Evolutionary conservation across 306 rosid species (phyloP).

Genomic region (apple (Malus domestica)): DNA sequence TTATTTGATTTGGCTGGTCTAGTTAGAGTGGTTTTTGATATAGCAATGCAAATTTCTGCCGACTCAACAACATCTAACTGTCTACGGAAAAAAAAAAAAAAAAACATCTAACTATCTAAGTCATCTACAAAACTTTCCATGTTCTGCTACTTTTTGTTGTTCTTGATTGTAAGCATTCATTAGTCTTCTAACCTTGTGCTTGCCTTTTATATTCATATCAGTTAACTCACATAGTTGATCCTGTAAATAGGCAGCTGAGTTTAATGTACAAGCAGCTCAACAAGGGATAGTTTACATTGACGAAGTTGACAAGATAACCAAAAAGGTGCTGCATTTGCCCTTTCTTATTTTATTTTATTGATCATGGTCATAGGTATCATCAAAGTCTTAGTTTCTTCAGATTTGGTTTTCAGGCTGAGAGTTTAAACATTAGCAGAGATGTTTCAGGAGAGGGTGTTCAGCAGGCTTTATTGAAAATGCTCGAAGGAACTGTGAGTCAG

Average conservation of each 20-base stretch:
- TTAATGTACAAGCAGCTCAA: slow-evolving; percentile 97
- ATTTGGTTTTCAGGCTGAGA: slow-evolving; percentile 65
- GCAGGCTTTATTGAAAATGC: slow-evolving; percentile 95
- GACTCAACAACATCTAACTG: background rate
- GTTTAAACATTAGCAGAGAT: slow-evolving; percentile 87
- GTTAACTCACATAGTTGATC: slow-evolving; percentile 11
- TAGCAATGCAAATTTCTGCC: background rate
- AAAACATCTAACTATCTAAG: background rate
- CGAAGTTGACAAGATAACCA: slow-evolving; percentile 99
- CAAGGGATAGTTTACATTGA: slow-evolving; percentile 96
- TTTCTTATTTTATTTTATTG: slow-evolving; percentile 2
- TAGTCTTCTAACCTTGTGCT: background rate
- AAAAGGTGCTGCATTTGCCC: slow-evolving; percentile 51
- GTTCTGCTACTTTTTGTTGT: background rate
- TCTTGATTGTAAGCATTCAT: background rate
- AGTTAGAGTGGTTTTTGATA: background rate
- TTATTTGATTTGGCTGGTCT: background rate
- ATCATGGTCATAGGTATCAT: slow-evolving; percentile 4
- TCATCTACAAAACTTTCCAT: background rate
- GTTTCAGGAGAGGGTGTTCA: slow-evolving; percentile 99
- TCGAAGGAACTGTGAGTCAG: slow-evolving; percentile 93
- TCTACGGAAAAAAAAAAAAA: background rate
- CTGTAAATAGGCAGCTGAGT: slow-evolving; percentile 76
- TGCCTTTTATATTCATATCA: background rate
- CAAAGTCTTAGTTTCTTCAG: background rate